Base-by-base conservation (phyloP, 2,329 filamentous ascomycete genomes). In the Cladosporium sp. region DNA sequence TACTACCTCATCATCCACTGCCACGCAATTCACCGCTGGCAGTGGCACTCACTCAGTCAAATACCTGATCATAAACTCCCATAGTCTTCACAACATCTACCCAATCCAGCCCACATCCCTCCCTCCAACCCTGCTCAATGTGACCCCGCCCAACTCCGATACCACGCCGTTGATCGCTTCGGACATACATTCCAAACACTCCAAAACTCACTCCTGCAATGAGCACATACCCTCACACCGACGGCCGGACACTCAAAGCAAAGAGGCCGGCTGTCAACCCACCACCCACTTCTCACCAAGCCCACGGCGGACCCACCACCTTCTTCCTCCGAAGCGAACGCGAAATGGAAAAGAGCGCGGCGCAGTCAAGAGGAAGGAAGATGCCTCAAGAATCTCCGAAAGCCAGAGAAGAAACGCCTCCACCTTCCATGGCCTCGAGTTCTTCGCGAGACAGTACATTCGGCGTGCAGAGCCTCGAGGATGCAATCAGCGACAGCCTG, bases 261-360 rank as follows among this genome's bases (percentile, higher is more conserved):
- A 62, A 59, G 54, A 60, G 53, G 43, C 29, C 50, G 7, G 43
- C 47, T 17, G 45, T 45, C n/a, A 44, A 48, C 19, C 30, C 43
- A 13, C 55, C 54, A 4, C 40, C 54, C 18, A 37, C 36, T 3
- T 43, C 43, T 24, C 52, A 53, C 24, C 64, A 65, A 60, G 64
- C 65, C 58, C 64, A 60, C 58, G 59, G 64, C 51, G 69, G 69
- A 54, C 79, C 79, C 37, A 78, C 78, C 44, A 78, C 78, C 45
- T 84, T 83, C 72, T 83, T 84, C 64, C 69, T 85, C 54, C 72
- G 76, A 54, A 79, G 75, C 56, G 78, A 76, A 59, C 69, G 72
- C 52, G 73, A 78, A 47, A 65, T 77, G 58, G 71, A 78, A 41
- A 53, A 54, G 43, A 52, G 29, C 20, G 41, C n/a, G n/a, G n/a